Conservation (phyloP, 2,329 filamentous ascomycete species). For the Epichloe elymi region DNA sequence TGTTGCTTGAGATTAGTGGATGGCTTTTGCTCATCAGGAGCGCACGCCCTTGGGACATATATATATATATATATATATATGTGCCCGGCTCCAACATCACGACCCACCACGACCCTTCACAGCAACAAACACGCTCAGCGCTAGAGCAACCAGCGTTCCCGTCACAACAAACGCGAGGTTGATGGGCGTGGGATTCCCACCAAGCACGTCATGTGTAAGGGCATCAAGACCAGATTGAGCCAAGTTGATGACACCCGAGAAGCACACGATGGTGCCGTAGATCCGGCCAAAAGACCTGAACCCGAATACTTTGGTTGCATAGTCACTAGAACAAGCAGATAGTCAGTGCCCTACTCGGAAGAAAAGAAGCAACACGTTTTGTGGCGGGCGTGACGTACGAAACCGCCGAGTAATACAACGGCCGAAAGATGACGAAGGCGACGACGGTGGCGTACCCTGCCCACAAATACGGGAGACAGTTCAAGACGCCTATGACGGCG, state of each 20-base stretch:
- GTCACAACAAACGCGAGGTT: conserved; percentile 43
- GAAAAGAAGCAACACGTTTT: not conserved
- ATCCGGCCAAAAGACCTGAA: conserved; percentile 72
- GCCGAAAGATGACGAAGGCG: conserved; percentile 59
- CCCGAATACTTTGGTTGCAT: conserved; percentile 68
- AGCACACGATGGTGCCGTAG: conserved; percentile 62
- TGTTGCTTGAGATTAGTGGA: too few relatives aligned
- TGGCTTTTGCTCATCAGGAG: too few relatives aligned
- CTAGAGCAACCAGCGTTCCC: conserved; percentile 24
- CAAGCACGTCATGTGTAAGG: conserved; percentile 38
- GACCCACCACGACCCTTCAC: not conserved
- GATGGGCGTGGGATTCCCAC: conserved; percentile 49
- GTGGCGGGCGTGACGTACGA: conserved; percentile 28
- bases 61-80: too few relatives aligned
- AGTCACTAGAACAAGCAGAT: conserved; percentile 34
- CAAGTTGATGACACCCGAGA: conserved; percentile 61
- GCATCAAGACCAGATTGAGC: conserved; percentile 56
- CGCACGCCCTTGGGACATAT: too few relatives aligned
- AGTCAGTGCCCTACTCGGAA: conserved; percentile 1
- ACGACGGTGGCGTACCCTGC: conserved; percentile 54
- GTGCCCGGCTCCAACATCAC: too few relatives aligned
- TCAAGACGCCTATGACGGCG: conserved; percentile 45
- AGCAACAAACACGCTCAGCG: not conserved
- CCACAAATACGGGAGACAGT: conserved; percentile 48
- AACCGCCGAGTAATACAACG: conserved; percentile 65